These are phyloP conservation scores for Fraxinus sp. DNA, from an alignment of 305 asterid species.

Conservation along the genomic window DNA sequence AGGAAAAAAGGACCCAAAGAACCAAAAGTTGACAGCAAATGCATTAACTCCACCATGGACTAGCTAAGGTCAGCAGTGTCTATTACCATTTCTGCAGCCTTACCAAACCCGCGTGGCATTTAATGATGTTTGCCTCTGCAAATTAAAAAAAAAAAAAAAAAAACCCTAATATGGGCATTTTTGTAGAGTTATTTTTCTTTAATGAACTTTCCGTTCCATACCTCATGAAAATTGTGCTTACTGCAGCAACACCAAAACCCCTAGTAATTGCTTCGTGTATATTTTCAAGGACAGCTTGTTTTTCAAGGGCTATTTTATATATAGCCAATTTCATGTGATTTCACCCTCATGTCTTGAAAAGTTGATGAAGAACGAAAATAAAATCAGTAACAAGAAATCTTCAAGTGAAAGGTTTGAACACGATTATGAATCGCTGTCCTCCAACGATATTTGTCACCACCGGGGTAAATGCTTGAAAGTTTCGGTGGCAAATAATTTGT, in stretches of 20 bases:
- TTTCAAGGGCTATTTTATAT: neutral
- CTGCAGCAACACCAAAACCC: neutral
- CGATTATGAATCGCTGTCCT: no score
- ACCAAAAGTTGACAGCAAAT: slow-evolving; percentile 63
- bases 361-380: no score
- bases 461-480: no score
- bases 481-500: no score
- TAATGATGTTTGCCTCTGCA: slow-evolving; percentile 33
- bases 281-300: neutral
- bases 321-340: neutral
- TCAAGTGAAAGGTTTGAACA: no score
- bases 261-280: neutral
- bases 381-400: no score
- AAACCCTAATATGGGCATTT: slow-evolving; percentile 30
- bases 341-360: neutral
- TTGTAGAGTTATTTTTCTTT: neutral
- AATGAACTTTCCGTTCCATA: neutral
- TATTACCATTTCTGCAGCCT: slow-evolving; percentile 34
- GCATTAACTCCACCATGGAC: slow-evolving; percentile 53
- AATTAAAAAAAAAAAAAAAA: neutral
- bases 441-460: no score
- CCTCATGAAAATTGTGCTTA: neutral
- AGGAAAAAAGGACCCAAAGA: neutral
- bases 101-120: slow-evolving; percentile 80
- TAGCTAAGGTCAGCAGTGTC: slow-evolving; percentile 62